A percentile compares a stretch with the other conserved stretches of the same genome.
These are phyloP conservation scores for Lablab purpureus DNA, from an alignment of 306 rosid species.

Conservation along the genomic window DNA sequence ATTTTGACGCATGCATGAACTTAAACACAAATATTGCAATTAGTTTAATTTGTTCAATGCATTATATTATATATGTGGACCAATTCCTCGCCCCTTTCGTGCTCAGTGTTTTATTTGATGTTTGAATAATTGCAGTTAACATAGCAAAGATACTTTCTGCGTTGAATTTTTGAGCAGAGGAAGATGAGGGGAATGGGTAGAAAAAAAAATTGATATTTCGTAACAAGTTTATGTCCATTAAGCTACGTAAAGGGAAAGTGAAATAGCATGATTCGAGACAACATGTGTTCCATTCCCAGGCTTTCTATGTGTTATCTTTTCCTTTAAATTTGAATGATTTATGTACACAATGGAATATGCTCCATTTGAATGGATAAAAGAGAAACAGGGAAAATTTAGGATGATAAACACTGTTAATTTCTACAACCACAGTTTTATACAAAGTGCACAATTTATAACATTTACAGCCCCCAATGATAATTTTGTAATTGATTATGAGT, in stretches of 20 bases:
- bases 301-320: not conserved
- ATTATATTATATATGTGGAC: not conserved
- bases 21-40: slow-evolving; percentile 21
- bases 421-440: not conserved
- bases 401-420: not conserved
- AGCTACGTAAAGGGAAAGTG: not conserved
- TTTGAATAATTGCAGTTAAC: slow-evolving; percentile 67
- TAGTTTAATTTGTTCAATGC: slow-evolving; percentile 10
- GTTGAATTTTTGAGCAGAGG: slow-evolving; percentile 66
- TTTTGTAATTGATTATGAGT: too few relatives aligned
- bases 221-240: slow-evolving; percentile 24
- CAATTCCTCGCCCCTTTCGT: not conserved
- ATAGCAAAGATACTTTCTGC: slow-evolving; percentile 78
- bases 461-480: too few relatives aligned
- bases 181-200: slow-evolving; percentile 42
- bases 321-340: slow-evolving; percentile 20
- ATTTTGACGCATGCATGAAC: slow-evolving; percentile 16
- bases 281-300: not conserved
- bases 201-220: slow-evolving; percentile 9
- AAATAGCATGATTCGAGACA: slow-evolving; percentile 16
- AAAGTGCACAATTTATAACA: not conserved
- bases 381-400: not conserved
- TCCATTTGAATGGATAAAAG: not conserved
- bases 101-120: slow-evolving; percentile 12
- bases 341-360: not conserved